These are phyloP conservation scores for Serendipita vermifera DNA, from an alignment of 768 basidiomycete genomes.

Conservation along the genomic window DNA sequence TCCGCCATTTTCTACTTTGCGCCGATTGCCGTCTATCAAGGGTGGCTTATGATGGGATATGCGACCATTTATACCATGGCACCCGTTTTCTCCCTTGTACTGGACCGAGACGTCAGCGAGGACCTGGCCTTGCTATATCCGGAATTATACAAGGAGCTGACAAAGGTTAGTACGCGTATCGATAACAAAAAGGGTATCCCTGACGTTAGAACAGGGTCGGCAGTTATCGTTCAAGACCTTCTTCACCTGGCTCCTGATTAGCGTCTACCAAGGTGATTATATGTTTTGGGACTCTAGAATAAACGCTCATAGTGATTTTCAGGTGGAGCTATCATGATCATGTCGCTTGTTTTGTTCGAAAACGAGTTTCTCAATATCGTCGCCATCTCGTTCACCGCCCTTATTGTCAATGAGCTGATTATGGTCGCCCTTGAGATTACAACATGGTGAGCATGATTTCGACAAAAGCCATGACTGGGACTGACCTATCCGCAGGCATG, in stretches of 20 bases:
- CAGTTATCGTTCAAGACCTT: constrained; percentile 95
- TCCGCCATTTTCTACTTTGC: constrained; percentile 88
- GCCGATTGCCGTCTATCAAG: constrained; percentile 94
- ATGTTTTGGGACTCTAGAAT: background rate
- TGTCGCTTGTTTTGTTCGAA: constrained; percentile 91
- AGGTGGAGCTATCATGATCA: constrained; percentile 98
- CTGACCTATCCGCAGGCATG: constrained; percentile 45
- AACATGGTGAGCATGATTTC: constrained; percentile 52
- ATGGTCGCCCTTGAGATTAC: constrained; percentile 99
- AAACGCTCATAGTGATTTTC: background rate
- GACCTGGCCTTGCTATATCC: constrained; percentile 92
- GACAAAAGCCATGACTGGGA: background rate
- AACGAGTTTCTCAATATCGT: constrained; percentile 97
- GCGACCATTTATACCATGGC: constrained; percentile 97
- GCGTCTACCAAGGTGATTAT: constrained; percentile 77
- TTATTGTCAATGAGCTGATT: constrained; percentile 92
- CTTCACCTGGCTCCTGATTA: constrained; percentile 96
- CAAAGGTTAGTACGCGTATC: constrained; percentile 50
- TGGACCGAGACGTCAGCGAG: constrained; percentile 92
- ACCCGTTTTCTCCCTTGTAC: constrained; percentile 91
- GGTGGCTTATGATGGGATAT: constrained; percentile 95
- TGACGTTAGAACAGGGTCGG: constrained; percentile 49
- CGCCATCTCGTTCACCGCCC: constrained; percentile 91
- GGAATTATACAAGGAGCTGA: constrained; percentile 93
- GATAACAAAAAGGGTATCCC: background rate